Conservation (phyloP, 768 basidiomycete genomes). For the Tulasnella sp. region DNA sequence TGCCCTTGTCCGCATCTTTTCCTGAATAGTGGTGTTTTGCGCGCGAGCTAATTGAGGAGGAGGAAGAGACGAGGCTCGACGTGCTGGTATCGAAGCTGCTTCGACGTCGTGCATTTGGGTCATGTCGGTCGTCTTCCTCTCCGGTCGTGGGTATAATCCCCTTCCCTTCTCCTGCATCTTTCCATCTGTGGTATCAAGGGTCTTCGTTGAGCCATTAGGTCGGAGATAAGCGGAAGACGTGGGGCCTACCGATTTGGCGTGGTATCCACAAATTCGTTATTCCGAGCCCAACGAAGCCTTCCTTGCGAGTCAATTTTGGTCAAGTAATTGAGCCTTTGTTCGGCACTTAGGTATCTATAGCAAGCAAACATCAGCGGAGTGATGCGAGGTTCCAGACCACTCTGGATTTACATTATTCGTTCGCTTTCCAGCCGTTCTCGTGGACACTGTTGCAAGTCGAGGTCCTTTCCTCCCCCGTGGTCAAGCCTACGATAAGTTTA, state of each 20-base stretch:
- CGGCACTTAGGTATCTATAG: conserved; percentile 54
- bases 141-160: conserved; percentile 48
- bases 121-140: conserved; percentile 34
- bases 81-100: conserved; percentile 36
- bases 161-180: conserved; percentile 53
- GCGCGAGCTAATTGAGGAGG: conserved; percentile 30
- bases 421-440: conserved; percentile 60
- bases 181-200: conserved; percentile 45
- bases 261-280: conserved; percentile 57
- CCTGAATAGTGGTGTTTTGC: conserved; percentile 33
- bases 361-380: not conserved
- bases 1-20: conserved; percentile 31
- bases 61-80: conserved; percentile 35
- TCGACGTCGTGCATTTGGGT: conserved; percentile 30
- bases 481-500: conserved; percentile 51
- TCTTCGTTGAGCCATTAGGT: not conserved
- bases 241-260: conserved; percentile 41
- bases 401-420: conserved; percentile 15
- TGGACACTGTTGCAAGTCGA: conserved; percentile 57
- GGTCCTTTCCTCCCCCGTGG: conserved; percentile 52
- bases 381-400: not conserved
- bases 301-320: conserved; percentile 55
- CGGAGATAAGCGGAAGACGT: not conserved
- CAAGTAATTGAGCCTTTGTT: conserved; percentile 64
- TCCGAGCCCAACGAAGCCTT: conserved; percentile 56